Conservation (phyloP, 805 yeast genomes). For the Metschnikowia anglica region DNA sequence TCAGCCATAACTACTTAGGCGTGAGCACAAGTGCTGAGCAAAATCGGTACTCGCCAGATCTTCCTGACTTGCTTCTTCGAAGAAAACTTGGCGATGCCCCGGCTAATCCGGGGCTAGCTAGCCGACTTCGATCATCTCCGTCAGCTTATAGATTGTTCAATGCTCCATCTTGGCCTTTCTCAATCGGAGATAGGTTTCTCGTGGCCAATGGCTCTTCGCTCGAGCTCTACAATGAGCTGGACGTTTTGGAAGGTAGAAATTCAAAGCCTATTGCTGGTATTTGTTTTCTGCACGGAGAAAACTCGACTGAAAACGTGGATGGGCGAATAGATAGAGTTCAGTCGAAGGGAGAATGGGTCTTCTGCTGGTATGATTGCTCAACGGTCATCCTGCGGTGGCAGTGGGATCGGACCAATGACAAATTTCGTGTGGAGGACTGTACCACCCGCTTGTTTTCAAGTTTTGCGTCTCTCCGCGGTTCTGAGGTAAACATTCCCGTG, state of each 20-base stretch:
- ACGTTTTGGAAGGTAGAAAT: background rate
- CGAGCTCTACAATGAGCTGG: background rate
- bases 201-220: background rate
- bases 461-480: background rate
- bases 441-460: background rate
- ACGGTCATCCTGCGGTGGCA: constrained; percentile 5
- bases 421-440: background rate
- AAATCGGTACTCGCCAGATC: background rate
- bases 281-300: background rate
- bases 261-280: background rate
- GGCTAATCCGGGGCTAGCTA: background rate
- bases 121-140: background rate
- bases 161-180: constrained; percentile 2
- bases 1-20: background rate
- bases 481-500: background rate
- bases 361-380: background rate
- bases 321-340: background rate
- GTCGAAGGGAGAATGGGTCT: constrained; percentile 4
- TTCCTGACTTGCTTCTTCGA: background rate
- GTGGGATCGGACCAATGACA: background rate
- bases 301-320: background rate
- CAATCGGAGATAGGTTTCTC: background rate
- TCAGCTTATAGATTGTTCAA: background rate
- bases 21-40: background rate
- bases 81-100: constrained; percentile 1